Conservation (phyloP, 169 alveolate species). For the Amoebophrya sp. region DNA sequence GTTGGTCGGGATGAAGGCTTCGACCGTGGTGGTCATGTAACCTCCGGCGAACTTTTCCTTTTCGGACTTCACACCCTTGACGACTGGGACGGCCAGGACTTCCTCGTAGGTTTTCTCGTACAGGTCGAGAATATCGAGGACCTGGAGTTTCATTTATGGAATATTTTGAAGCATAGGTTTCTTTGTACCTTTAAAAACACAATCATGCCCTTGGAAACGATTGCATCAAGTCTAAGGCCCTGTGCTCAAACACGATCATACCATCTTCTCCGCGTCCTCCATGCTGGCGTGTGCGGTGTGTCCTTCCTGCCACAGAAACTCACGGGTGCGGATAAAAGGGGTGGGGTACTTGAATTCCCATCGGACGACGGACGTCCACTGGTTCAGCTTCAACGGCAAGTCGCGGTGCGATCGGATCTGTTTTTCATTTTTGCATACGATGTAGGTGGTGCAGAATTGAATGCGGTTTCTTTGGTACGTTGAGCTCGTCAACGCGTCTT, state of each 20-base stretch:
- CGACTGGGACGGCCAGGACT: slow-evolving; percentile 94
- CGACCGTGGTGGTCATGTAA: slow-evolving; percentile 91
- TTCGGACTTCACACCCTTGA: slow-evolving; percentile 77
- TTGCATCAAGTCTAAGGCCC: not conserved
- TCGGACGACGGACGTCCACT: slow-evolving; percentile 96
- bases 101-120: slow-evolving; percentile 60
- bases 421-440: too few relatives aligned
- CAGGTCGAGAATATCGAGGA: slow-evolving; percentile 41
- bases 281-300: slow-evolving; percentile 98
- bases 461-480: too few relatives aligned
- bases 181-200: not conserved
- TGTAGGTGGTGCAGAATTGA: too few relatives aligned
- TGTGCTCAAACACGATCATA: slow-evolving; percentile 26
- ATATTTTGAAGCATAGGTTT: not conserved
- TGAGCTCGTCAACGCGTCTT: too few relatives aligned
- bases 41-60: slow-evolving; percentile 99
- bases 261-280: slow-evolving; percentile 89
- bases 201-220: not conserved
- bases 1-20: slow-evolving; percentile 90
- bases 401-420: slow-evolving; percentile 93
- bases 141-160: slow-evolving; percentile 37
- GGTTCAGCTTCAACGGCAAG: slow-evolving; percentile 94
- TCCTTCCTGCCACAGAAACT: slow-evolving; percentile 99
- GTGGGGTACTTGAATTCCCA: slow-evolving; percentile 99
- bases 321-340: slow-evolving; percentile 99